Conservation (phyloP, 257 asterid genomes). For the Penstemon eatonii region DNA sequence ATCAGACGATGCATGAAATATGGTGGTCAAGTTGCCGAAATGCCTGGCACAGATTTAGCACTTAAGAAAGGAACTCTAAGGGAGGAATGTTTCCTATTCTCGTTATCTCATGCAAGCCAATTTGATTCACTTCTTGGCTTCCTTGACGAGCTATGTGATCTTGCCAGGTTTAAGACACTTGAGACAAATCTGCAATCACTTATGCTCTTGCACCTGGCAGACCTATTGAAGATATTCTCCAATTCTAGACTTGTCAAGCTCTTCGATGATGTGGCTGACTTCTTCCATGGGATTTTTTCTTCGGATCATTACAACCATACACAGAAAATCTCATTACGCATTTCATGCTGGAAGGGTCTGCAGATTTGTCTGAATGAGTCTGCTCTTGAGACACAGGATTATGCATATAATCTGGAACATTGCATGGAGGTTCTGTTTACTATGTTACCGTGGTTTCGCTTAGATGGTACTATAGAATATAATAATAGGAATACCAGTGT, state of each 20-base stretch:
- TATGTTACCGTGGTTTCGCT: constrained; percentile 52
- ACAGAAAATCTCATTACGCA: constrained; percentile 52
- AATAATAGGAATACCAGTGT: constrained; percentile 31
- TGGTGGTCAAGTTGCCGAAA: constrained; percentile 55
- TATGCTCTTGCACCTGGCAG: constrained; percentile 66
- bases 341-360: constrained; percentile 95
- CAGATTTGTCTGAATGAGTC: constrained; percentile 54
- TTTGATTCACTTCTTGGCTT: constrained; percentile 71
- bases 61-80: constrained; percentile 58
- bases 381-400: constrained; percentile 46
- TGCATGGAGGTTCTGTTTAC: constrained; percentile 74
- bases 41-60: constrained; percentile 35
- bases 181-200: constrained; percentile 77
- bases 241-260: constrained; percentile 66
- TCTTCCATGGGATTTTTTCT: constrained; percentile 49
- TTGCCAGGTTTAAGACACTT: constrained; percentile 74
- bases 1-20: constrained; percentile 80
- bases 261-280: constrained; percentile 65
- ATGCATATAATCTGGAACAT: constrained; percentile 52
- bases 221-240: constrained; percentile 69
- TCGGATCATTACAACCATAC: constrained; percentile 48
- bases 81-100: constrained; percentile 78
- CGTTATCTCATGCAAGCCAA: constrained; percentile 68
- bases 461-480: constrained; percentile 33
- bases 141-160: constrained; percentile 78